Evolutionary conservation across 495 filamentous ascomycete species (phyloP).

Genomic region (Tuber brumale): DNA sequence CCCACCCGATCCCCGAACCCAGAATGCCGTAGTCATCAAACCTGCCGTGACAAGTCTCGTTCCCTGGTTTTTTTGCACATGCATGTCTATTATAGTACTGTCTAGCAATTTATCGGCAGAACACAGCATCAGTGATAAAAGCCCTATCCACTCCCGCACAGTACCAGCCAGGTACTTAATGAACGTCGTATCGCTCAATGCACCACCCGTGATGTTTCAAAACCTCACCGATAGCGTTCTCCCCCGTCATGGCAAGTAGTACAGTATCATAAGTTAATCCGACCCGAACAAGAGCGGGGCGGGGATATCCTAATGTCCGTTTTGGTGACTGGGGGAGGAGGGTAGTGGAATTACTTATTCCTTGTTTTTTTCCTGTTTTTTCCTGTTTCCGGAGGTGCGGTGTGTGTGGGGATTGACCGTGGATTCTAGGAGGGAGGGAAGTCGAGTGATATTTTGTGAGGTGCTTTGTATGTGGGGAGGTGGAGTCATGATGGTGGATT

Average conservation of each 20-base stretch:
- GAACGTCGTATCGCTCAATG: neutral
- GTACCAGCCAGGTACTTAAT: too few species aligned
- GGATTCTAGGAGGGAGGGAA: neutral
- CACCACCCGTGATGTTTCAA: neutral
- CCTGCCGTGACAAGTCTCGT: neutral
- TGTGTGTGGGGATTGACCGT: neutral
- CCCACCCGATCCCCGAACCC: neutral
- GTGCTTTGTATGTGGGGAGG: neutral
- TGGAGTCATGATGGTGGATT: neutral
- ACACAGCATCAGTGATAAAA: neutral
- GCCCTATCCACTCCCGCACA: too few species aligned
- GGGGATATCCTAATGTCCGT: neutral
- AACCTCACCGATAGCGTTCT: neutral
- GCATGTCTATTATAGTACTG: neutral
- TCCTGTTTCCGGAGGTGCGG: neutral
- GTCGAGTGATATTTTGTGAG: neutral
- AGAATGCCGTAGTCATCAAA: neutral
- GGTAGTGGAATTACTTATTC: neutral
- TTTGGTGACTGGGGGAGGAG: too few species aligned
- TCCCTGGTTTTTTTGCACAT: neutral
- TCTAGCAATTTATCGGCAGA: neutral
- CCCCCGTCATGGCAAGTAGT: neutral
- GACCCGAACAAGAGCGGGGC: neutral
- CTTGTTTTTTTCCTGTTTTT: neutral
- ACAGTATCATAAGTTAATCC: neutral